Evolutionary conservation across 371 early-diverging fungal genomes (phyloP).

Genomic region (Paraphysoderma sedebokerense): DNA sequence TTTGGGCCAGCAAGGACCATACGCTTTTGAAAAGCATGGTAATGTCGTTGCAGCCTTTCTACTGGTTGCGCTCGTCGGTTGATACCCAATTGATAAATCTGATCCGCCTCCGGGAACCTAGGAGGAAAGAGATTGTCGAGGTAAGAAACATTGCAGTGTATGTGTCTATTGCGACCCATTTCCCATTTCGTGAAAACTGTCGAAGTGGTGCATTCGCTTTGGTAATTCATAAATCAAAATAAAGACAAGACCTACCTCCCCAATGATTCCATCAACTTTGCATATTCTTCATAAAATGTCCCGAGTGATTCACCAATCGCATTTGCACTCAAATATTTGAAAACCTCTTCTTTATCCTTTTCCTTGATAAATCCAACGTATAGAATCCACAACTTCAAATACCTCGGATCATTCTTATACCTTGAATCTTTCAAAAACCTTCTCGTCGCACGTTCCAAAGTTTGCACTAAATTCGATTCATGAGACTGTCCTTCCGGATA

Average conservation of each 20-base stretch:
- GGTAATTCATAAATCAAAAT: too few relatives aligned
- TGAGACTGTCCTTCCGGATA: conserved; percentile 44
- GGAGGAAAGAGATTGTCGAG: not conserved
- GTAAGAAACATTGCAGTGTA: not conserved
- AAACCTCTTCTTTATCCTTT: conserved; percentile 44
- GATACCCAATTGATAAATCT: conserved; percentile 31
- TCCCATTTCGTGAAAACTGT: too few relatives aligned
- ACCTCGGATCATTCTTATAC: conserved; percentile 62
- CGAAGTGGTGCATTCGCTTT: too few relatives aligned
- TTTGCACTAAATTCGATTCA: conserved; percentile 25
- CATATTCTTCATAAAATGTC: conserved; percentile 63
- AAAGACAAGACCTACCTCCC: conserved; percentile 16
- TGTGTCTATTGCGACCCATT: not conserved
- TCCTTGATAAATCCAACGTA: conserved; percentile 31
- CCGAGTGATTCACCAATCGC: conserved; percentile 48
- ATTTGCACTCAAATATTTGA: conserved; percentile 42
- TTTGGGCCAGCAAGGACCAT: too few relatives aligned
- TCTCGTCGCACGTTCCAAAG: conserved; percentile 39
- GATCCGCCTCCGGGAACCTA: conserved; percentile 31
- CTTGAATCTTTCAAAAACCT: conserved; percentile 35
- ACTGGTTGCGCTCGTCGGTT: conserved; percentile 34
- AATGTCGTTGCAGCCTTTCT: conserved; percentile 23
- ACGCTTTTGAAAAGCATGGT: conserved; percentile 26
- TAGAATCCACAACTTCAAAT: conserved; percentile 49
- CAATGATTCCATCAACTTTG: conserved; percentile 29